A percentile compares a stretch with the other conserved stretches of the same genome.
Conservation (phyloP, 192 early-diverging fungal genomes). For the Entomortierella chlamydospora region DNA sequence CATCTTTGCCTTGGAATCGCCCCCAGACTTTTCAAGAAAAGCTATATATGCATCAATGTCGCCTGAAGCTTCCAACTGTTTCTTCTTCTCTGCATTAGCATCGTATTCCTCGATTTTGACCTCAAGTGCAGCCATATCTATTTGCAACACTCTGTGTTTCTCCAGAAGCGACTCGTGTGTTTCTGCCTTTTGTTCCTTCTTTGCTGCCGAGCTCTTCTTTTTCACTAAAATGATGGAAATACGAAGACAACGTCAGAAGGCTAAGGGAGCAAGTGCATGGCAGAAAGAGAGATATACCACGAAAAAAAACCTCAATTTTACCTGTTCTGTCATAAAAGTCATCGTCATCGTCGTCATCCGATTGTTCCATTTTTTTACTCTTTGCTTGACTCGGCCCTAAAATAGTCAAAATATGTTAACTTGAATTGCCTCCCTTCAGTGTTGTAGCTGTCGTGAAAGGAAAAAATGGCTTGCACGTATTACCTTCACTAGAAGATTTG, state of each 20-base stretch:
- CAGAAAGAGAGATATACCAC: too few species aligned
- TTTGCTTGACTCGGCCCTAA: conserved; percentile 29
- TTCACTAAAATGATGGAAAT: conserved; percentile 20
- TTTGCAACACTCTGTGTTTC: conserved; percentile 55
- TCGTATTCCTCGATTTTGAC: conserved; percentile 48
- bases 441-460: too few species aligned
- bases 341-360: conserved; percentile 70
- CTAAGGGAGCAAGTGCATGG: too few species aligned
- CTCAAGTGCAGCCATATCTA: conserved; percentile 45
- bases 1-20: conserved; percentile 55
- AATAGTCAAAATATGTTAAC: not conserved
- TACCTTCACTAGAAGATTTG: conserved; percentile 41
- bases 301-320: too few species aligned
- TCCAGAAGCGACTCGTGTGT: conserved; percentile 72
- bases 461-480: not conserved
- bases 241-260: too few species aligned
- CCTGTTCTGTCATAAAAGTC: conserved; percentile 75
- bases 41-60: conserved; percentile 78
- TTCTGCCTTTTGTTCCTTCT: conserved; percentile 63
- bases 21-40: conserved; percentile 58
- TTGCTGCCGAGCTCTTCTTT: conserved; percentile 44
- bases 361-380: conserved; percentile 17
- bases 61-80: conserved; percentile 53
- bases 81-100: conserved; percentile 13
- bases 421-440: not conserved